Percentiles rank a stretch among this genome's conserved stretches.
Conservation (phyloP, 805 yeast genomes). For the Kluyveromyces aestuarii region DNA sequence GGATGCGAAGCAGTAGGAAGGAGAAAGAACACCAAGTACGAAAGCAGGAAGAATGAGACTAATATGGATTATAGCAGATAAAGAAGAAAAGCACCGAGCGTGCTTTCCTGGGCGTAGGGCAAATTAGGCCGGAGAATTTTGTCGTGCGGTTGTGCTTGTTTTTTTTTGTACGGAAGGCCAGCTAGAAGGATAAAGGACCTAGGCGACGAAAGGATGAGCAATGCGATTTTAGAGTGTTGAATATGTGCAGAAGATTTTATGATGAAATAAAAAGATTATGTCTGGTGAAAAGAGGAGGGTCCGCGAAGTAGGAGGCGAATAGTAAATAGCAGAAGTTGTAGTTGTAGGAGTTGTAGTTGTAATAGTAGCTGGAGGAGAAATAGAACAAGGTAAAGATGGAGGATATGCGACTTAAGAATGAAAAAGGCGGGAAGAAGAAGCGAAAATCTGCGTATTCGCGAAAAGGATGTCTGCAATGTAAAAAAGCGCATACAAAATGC, state of each 20-base stretch:
- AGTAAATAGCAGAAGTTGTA: background rate
- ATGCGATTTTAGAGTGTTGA: background rate
- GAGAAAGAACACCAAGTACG: background rate
- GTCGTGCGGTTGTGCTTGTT: background rate
- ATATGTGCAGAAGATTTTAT: background rate
- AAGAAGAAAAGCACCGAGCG: background rate
- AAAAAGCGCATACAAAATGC: conserved; percentile 9
- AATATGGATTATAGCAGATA: background rate
- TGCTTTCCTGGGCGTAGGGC: background rate
- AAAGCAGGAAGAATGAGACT: too few species aligned
- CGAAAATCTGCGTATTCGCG: conserved; percentile 6
- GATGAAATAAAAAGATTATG: background rate
- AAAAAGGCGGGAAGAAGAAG: background rate
- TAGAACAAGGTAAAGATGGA: background rate
- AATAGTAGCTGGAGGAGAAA: background rate
- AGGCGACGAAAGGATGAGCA: background rate
- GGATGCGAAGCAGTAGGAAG: background rate
- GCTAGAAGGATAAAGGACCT: background rate
- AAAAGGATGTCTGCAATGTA: conserved; percentile 10
- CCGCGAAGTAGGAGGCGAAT: background rate
- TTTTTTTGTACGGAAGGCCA: background rate
- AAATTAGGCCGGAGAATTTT: background rate
- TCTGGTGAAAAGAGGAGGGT: background rate
- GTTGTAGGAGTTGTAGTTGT: background rate
- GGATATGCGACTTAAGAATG: background rate